A percentile compares a stretch with the other conserved stretches of the same genome.
Conservation (phyloP, 2,329 filamentous ascomycete species). For the Botryotinia narcissicola region DNA sequence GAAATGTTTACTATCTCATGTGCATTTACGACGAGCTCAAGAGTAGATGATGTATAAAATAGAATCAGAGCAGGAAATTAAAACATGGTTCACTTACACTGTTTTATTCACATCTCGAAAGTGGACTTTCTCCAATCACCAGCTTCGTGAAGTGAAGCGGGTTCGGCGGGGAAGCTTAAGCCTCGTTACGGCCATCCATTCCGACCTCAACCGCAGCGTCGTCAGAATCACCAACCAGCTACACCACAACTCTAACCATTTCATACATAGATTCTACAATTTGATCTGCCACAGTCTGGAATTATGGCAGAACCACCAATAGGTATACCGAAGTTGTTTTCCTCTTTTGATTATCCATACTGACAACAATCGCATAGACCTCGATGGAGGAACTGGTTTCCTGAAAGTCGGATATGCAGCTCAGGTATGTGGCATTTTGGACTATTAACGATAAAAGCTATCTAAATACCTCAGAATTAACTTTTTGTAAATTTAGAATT, state of each 20-base stretch:
- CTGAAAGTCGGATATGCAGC: conserved; percentile 99
- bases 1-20: not conserved
- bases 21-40: not conserved
- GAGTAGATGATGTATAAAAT: not conserved
- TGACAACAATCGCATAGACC: conserved; percentile 58
- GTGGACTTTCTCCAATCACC: not conserved
- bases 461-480: conserved; percentile 14
- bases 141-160: conserved; percentile 14
- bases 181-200: conserved; percentile 16
- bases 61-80: not conserved
- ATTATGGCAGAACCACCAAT: conserved; percentile 41
- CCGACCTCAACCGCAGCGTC: conserved; percentile 27
- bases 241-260: conserved; percentile 20
- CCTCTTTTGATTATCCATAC: conserved; percentile 11
- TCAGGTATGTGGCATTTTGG: conserved; percentile 53
- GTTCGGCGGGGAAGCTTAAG: conserved; percentile 13
- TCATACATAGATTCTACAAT: conserved; percentile 22
- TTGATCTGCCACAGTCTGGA: conserved; percentile 25
- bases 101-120: not conserved
- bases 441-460: not conserved
- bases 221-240: conserved; percentile 26
- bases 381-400: conserved; percentile 99
- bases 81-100: not conserved
- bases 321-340: conserved; percentile 29
- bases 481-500: conserved; percentile 62